phyloP scores from a whole-genome alignment of 257 asterid species.

The Capsicum baccatum region DNA sequence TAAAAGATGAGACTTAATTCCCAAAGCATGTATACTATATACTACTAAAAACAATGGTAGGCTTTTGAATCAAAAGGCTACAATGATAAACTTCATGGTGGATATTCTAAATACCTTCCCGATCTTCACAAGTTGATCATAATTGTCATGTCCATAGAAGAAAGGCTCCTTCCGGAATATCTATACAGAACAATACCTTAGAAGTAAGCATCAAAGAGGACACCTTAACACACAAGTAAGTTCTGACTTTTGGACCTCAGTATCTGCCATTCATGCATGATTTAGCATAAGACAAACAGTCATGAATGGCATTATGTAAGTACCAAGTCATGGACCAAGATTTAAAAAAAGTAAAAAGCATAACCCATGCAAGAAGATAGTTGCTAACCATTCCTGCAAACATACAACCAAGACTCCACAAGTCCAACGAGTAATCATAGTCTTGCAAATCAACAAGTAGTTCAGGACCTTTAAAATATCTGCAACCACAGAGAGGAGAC shows the following conservation, averaged over 20 bases:
- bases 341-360: background rate
- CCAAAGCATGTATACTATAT: background rate
- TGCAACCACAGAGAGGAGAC: slow-evolving; percentile 22
- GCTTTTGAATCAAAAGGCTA: slow-evolving; percentile 1
- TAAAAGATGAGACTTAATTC: background rate
- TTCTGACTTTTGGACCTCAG: slow-evolving; percentile 25
- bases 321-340: slow-evolving; percentile 29
- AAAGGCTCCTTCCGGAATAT: slow-evolving; percentile 39
- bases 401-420: slow-evolving; percentile 81
- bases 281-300: slow-evolving; percentile 14
- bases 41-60: background rate
- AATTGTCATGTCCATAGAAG: slow-evolving; percentile 36
- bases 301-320: slow-evolving; percentile 25
- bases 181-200: slow-evolving; percentile 26
- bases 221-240: slow-evolving; percentile 20
- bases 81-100: background rate
- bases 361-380: slow-evolving; percentile 1
- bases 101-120: slow-evolving; percentile 30
- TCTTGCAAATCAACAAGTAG: slow-evolving; percentile 79
- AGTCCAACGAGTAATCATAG: slow-evolving; percentile 72
- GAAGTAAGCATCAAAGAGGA: slow-evolving; percentile 33
- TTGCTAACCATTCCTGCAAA: slow-evolving; percentile 51
- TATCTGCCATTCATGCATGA: slow-evolving; percentile 28
- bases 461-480: slow-evolving; percentile 56
- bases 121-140: slow-evolving; percentile 36